phyloP scores from a whole-genome alignment of 2,329 filamentous ascomycete genomes.

The Sporothrix brasiliensis region DNA sequence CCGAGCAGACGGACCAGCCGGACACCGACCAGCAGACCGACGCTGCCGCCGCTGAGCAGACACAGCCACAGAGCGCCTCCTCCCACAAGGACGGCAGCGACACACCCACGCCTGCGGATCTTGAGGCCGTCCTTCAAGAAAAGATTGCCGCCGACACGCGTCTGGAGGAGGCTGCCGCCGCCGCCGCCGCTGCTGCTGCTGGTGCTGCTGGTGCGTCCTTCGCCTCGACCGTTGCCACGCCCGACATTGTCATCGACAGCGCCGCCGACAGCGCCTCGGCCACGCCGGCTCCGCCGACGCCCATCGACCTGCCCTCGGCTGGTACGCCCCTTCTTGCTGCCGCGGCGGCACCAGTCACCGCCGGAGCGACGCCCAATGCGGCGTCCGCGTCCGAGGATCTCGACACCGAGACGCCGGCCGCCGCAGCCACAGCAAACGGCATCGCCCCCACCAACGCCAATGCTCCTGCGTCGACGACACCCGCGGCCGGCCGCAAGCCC shows the following conservation, averaged over 20 bases:
- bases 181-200: background rate
- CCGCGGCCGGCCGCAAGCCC: constrained; percentile 31
- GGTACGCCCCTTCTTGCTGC: background rate
- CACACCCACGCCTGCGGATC: constrained; percentile 12
- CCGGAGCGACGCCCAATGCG: constrained; percentile 7
- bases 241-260: constrained; percentile 28
- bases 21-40: background rate
- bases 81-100: background rate
- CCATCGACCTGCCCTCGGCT: background rate
- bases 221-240: constrained; percentile 8
- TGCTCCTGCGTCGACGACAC: background rate
- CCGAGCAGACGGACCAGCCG: background rate
- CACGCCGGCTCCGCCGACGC: background rate
- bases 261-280: constrained; percentile 9
- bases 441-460: background rate
- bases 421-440: background rate
- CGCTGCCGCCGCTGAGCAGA: background rate
- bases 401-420: background rate
- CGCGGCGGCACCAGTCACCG: background rate
- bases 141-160: constrained; percentile 32
- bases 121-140: constrained; percentile 28
- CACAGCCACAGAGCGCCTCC: background rate
- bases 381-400: background rate
- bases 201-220: background rate
- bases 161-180: constrained; percentile 25